Evolutionary conservation across 2,329 filamentous ascomycete species (phyloP).

Genomic region (Fusarium compactum): DNA sequence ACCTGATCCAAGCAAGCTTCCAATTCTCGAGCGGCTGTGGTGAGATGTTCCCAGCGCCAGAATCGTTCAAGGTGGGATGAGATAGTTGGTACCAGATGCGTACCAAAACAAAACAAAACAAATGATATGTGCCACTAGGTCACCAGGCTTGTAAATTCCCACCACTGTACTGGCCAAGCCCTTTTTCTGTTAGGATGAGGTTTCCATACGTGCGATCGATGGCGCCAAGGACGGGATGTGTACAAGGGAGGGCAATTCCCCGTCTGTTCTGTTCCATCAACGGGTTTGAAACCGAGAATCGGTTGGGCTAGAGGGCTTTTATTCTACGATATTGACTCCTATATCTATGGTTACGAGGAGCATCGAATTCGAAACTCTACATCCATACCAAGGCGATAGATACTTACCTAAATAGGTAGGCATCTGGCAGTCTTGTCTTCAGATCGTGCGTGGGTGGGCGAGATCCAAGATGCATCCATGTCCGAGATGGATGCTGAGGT

Average conservation of each 20-base stretch:
- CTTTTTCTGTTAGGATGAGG: conserved; percentile 19
- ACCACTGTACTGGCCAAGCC: conserved; percentile 20
- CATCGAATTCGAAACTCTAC: not conserved
- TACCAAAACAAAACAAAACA: no score
- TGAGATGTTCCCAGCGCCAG: conserved; percentile 6
- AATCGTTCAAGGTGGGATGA: not conserved
- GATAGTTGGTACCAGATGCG: not conserved
- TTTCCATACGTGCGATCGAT: conserved; percentile 1
- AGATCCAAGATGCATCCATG: not conserved
- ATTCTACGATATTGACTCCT: not conserved
- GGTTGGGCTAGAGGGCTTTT: not conserved
- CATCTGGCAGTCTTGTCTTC: not conserved
- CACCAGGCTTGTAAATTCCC: not conserved
- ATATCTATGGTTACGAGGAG: not conserved
- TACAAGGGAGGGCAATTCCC: conserved; percentile 36
- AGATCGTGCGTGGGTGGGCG: not conserved
- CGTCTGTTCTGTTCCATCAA: conserved; percentile 2
- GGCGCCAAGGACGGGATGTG: conserved; percentile 5
- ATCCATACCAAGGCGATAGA: not conserved
- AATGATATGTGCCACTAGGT: not conserved
- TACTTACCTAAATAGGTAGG: not conserved
- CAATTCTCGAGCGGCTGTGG: conserved; percentile 2
- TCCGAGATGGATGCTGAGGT: not conserved
- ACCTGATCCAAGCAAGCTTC: not conserved
- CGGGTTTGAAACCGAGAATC: not conserved